Base-by-base conservation (phyloP, 371 early-diverging fungal genomes). In the Mycotypha africana region DNA sequence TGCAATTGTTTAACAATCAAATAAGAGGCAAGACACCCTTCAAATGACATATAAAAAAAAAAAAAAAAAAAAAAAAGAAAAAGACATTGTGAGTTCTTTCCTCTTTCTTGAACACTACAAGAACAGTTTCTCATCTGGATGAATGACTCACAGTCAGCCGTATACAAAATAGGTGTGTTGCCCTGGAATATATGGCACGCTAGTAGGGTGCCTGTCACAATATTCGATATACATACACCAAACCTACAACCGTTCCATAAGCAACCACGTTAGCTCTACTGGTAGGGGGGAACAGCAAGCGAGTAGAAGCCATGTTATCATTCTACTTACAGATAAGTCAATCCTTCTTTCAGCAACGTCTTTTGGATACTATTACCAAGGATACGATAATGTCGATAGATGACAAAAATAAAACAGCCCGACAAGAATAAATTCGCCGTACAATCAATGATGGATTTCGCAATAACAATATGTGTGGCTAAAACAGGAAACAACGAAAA, bases 21-120 rank as follows among this genome's bases (percentile, higher is more conserved):
- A 50, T 67, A 73, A 16, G 74, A 73, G 8, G 70, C 69, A 15
- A 68, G 42, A 34, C 62, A 67, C 74, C 74, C 74, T 73, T 41
- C 24, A 9, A 30, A 12, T 32, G 31, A 2, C 28, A 25, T 5
- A 23, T 15, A 3, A 26, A 38, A n/a, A 14, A 24, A 31, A 17
- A 22, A 34, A 33, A 11, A 9, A 33, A 33, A 33, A n/a, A 9
- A 15, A 4, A 33, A 14, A 4, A 33, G n/a, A 33, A 14, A 14
- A 28, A 28, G 28, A 8, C 25, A 22, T 24, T 26, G 4, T 30
- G 14, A 15, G 25, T 17, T 24, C n/a, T n/a, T n/a, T n/a, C n/a
- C n/a, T n/a, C n/a, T n/a, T n/a, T n/a, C n/a, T n/a, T n/a, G n/a
- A n/a, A n/a, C n/a, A n/a, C n/a, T n/a, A n/a, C n/a, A n/a, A n/a